These are phyloP conservation scores for Neofusicoccum sp. DNA, from an alignment of 2,329 filamentous ascomycete genomes.

Conservation along the genomic window DNA sequence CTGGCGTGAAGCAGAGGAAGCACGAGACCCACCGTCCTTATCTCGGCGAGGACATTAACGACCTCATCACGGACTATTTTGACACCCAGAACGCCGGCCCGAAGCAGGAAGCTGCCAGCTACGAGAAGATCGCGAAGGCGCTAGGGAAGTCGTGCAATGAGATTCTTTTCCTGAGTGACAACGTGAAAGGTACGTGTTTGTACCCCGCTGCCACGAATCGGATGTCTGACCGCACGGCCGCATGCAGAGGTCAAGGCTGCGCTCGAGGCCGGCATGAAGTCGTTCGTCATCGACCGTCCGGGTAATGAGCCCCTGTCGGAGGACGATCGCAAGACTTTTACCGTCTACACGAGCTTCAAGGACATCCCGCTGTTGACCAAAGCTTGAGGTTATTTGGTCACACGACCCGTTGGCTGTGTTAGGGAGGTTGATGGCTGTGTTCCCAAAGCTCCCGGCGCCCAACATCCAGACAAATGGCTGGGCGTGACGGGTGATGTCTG, in stretches of 20 bases:
- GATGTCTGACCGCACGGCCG: conserved; percentile 23
- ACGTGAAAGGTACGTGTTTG: conserved; percentile 54
- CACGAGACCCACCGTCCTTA: conserved; percentile 22
- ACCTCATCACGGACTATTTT: conserved; percentile 49
- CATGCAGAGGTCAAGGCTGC: conserved; percentile 46
- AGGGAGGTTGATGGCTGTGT: not conserved
- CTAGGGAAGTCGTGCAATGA: conserved; percentile 48
- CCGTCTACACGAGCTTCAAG: conserved; percentile 16
- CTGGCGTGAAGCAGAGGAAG: conserved; percentile 25
- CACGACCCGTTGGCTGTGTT: not conserved
- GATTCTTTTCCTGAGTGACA: conserved; percentile 81
- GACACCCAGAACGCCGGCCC: conserved; percentile 78
- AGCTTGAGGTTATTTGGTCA: conserved; percentile 1
- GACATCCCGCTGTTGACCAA: conserved; percentile 13
- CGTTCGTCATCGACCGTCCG: conserved; percentile 55
- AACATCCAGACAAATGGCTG: not conserved
- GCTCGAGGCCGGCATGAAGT: conserved; percentile 41
- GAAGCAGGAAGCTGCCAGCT: conserved; percentile 68
- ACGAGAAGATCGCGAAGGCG: conserved; percentile 60
- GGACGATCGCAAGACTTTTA: conserved; percentile 19
- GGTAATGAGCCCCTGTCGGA: conserved; percentile 63
- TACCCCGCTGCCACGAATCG: conserved; percentile 14
- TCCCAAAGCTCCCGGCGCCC: not conserved
- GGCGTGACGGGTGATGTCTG: not conserved
- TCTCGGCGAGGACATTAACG: conserved; percentile 37